Evolutionary conservation across 1,139 yeast genomes (phyloP).

Genomic region (Geotrichum fermentans): DNA sequence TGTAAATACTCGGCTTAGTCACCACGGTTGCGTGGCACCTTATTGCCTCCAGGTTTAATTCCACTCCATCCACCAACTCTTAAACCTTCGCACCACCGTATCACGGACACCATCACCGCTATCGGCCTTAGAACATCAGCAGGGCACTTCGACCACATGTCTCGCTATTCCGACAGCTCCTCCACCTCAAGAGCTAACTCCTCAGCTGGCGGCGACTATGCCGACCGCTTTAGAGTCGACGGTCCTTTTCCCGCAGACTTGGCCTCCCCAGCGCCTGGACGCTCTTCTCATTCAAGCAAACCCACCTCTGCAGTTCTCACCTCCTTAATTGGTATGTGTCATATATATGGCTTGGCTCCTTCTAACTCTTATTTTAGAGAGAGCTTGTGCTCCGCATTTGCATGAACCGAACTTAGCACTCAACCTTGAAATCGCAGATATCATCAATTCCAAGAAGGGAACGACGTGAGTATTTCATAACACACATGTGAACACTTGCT

Average conservation of each 20-base stretch:
- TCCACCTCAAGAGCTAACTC: not conserved
- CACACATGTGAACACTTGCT: not conserved
- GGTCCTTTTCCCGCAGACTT: constrained; percentile 25
- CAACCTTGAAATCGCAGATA: constrained; percentile 89
- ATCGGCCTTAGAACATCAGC: too few species aligned
- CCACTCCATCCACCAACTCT: too few species aligned
- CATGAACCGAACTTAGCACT: constrained; percentile 84
- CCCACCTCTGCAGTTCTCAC: constrained; percentile 27
- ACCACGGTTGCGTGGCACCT: too few species aligned
- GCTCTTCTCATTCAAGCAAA: constrained; percentile 21
- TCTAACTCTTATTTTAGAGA: constrained; percentile 43
- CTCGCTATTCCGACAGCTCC: constrained; percentile 19
- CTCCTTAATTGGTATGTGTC: constrained; percentile 28
- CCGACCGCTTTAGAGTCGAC: constrained; percentile 40
- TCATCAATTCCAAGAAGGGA: constrained; percentile 89
- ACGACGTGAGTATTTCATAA: constrained; percentile 41
- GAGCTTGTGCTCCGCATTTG: constrained; percentile 84
- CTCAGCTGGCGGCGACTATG: constrained; percentile 31
- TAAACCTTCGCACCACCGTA: too few species aligned
- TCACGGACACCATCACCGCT: too few species aligned
- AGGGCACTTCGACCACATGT: constrained; percentile 5
- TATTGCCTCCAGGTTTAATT: too few species aligned
- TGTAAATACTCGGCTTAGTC: too few species aligned
- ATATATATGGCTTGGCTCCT: constrained; percentile 34
- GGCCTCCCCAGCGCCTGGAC: not conserved